Evolutionary conservation across 371 early-diverging fungal species (phyloP).

Genomic region (Haplosporangium sp.): DNA sequence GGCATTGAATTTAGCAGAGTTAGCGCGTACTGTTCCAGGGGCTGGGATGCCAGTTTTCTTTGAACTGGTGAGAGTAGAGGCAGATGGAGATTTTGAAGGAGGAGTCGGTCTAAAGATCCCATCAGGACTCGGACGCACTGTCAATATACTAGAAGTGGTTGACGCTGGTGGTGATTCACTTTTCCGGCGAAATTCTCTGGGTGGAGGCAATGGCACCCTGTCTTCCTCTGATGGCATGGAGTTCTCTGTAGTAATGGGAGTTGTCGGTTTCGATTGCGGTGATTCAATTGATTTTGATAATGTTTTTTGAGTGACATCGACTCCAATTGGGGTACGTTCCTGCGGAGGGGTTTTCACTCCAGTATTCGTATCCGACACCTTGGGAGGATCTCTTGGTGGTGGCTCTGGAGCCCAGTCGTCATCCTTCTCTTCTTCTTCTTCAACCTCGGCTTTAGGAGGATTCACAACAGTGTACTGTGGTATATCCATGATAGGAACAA

Average conservation of each 20-base stretch:
- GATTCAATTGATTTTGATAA: not conserved
- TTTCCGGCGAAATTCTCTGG: conserved; percentile 45
- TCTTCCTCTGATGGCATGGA: conserved; percentile 15
- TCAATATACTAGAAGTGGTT: not conserved
- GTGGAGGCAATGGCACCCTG: conserved; percentile 37
- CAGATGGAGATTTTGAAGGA: conserved; percentile 3
- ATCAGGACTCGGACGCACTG: not conserved
- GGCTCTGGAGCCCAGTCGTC: conserved; percentile 38
- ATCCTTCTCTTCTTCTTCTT: conserved; percentile 22
- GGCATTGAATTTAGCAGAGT: conserved; percentile 39
- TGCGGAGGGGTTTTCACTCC: conserved; percentile 3
- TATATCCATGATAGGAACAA: conserved; percentile 44
- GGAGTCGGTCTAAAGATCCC: conserved; percentile 17
- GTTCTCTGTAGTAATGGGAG: not conserved
- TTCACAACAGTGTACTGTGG: conserved; percentile 35
- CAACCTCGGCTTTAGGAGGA: conserved; percentile 38
- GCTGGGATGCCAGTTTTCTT: conserved; percentile 1
- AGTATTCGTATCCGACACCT: not conserved
- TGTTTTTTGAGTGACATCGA: conserved; percentile 3
- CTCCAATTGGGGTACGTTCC: not conserved
- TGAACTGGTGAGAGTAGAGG: not conserved
- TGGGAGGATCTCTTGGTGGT: conserved; percentile 32
- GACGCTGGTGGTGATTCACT: conserved; percentile 8
- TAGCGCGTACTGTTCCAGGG: conserved; percentile 37
- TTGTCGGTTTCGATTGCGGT: not conserved